Base-by-base conservation (phyloP, 257 asterid species). In the Solanum tarijense region DNA sequence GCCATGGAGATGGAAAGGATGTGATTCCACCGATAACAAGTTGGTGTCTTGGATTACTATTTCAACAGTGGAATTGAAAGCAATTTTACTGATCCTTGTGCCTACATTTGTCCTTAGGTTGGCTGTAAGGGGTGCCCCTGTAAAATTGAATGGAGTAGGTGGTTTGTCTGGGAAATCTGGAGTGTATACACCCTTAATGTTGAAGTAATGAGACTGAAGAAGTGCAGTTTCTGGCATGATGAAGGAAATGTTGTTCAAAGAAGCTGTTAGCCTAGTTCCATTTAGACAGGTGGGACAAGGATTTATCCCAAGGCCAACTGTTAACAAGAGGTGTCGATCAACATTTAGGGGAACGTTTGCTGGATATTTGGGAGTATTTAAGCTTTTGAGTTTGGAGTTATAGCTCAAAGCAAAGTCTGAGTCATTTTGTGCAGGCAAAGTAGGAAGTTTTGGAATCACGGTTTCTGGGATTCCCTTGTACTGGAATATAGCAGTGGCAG, bases 1-100 rank as follows among this genome's bases (percentile, higher is more conserved):
- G 3, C 98, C 98, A 43, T 94, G 98, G n/a, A 94, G 98, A 89
- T 95, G 98, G 85, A 95, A 94, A 1, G 98, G 98, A 60, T 95
- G 98, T 7, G 98, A 92, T 87, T 95, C 98, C 12, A 93, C 98
- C 0, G 93, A 82, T 0, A 95, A 85, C 25, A 95, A 93, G 66
- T 94, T 94, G 10, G 98, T 95, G 35, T 95, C 98, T 38, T 95
- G 98, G 16, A 95, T 27, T 23, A 94, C 94, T 86, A 95, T 52
- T 78, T 95, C 96, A 4, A 95, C 92, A 0, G 96, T 94, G 5
- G 96, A 92, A 69, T 95, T 95, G 89, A 94, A 95, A 7, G 92
- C 90, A 21, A 94, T 52, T 75, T 89, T 94, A 89, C 95, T 92
- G 7, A 95, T 89, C 74, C 95, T 86, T 2, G 98, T 88, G 7